A percentile compares a stretch with the other conserved stretches of the same genome.
phyloP scores from a whole-genome alignment of 1,284 basidiomycete genomes.

The Pseudomicrostroma phylloplanum region DNA sequence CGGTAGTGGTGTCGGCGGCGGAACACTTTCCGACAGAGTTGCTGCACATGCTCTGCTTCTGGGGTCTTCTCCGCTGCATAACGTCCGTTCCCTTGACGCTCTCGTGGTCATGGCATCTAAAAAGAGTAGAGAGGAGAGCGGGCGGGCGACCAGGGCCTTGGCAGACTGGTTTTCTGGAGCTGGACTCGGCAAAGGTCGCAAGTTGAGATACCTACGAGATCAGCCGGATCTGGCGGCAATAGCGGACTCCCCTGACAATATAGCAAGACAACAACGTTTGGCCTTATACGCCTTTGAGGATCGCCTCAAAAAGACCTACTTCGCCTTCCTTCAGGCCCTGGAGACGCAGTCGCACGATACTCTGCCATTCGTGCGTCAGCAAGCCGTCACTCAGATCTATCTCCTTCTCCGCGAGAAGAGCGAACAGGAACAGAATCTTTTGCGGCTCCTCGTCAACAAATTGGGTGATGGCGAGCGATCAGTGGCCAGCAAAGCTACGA shows the following conservation, averaged over 20 bases:
- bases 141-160: constrained; percentile 81
- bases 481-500: constrained; percentile 81
- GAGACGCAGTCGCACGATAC: constrained; percentile 84
- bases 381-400: constrained; percentile 63
- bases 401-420: constrained; percentile 80
- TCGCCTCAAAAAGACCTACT: constrained; percentile 95
- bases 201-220: constrained; percentile 78
- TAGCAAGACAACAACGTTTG: constrained; percentile 50
- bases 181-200: constrained; percentile 63
- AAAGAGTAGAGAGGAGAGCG: constrained; percentile 80
- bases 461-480: constrained; percentile 71
- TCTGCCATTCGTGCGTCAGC: constrained; percentile 77
- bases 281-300: constrained; percentile 89
- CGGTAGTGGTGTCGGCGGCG: constrained; percentile 31
- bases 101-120: constrained; percentile 75
- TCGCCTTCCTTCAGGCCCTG: constrained; percentile 79
- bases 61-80: constrained; percentile 84
- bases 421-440: constrained; percentile 94
- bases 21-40: constrained; percentile 82
- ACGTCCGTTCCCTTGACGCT: constrained; percentile 57
- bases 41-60: constrained; percentile 86
- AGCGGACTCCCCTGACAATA: constrained; percentile 23
- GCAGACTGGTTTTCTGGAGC: constrained; percentile 84
- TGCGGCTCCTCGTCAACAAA: constrained; percentile 88
- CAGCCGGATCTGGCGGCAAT: constrained; percentile 62